Percentiles rank a stretch among this genome's conserved stretches.
Evolutionary conservation across 108 stramenopile species (phyloP).

Genomic region (Cylindrotheca closterium): DNA sequence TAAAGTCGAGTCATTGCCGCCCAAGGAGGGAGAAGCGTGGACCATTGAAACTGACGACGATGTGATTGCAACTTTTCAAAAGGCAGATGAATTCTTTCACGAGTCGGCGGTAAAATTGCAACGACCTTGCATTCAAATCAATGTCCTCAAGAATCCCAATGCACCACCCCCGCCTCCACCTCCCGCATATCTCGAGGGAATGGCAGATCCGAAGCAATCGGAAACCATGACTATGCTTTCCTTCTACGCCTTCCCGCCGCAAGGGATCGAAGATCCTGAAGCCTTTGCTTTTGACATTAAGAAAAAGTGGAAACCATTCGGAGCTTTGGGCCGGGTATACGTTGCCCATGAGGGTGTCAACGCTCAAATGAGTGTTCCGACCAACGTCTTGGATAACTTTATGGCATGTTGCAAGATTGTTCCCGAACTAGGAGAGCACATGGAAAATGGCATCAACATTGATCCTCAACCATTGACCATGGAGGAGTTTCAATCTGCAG

Average conservation of each 20-base stretch:
- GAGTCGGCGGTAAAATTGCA: slow-evolving; percentile 33
- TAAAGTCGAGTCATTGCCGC: slow-evolving; percentile 18
- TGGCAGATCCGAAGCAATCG: slow-evolving; percentile 70
- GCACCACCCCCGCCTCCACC: slow-evolving; percentile 76
- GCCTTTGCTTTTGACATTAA: slow-evolving; percentile 54
- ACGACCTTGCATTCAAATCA: slow-evolving; percentile 73
- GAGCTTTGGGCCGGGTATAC: slow-evolving; percentile 90
- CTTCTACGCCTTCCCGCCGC: slow-evolving; percentile 83
- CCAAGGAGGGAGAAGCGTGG: slow-evolving; percentile 33
- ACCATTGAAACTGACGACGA: slow-evolving; percentile 63
- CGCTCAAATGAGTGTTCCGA: slow-evolving; percentile 97
- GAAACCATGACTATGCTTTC: slow-evolving; percentile 87
- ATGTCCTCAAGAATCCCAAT: slow-evolving; percentile 81
- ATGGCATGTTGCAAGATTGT: slow-evolving; percentile 55
- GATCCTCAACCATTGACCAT: slow-evolving; percentile 69
- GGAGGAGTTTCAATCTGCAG: slow-evolving; percentile 65
- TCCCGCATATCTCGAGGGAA: slow-evolving; percentile 61
- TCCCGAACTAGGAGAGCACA: slow-evolving; percentile 68
- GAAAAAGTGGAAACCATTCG: slow-evolving; percentile 81
- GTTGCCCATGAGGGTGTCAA: slow-evolving; percentile 95
- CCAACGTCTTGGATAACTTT: slow-evolving; percentile 73
- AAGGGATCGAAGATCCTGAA: slow-evolving; percentile 68
- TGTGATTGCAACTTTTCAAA: slow-evolving; percentile 58
- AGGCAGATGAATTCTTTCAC: slow-evolving; percentile 63
- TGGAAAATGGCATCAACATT: slow-evolving; percentile 90